phyloP scores from a whole-genome alignment of 768 basidiomycete genomes.

The Collybia mongolica region DNA sequence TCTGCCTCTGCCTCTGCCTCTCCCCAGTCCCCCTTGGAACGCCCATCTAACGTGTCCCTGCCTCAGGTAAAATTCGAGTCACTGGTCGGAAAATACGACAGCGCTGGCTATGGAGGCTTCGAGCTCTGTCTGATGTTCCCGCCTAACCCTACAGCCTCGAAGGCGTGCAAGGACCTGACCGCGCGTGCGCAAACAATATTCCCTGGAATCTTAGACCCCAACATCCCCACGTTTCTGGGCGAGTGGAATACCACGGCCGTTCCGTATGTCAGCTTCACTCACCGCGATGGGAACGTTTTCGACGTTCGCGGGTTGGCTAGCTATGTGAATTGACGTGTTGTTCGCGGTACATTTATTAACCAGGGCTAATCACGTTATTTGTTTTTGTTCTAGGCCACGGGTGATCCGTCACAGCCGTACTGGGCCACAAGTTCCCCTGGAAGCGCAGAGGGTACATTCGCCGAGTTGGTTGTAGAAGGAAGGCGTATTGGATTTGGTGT shows the following conservation, averaged over 20 bases:
- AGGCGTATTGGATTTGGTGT: background rate
- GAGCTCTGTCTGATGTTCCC: constrained; percentile 16
- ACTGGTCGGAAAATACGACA: constrained; percentile 18
- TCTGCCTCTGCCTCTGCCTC: background rate
- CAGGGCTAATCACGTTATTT: background rate
- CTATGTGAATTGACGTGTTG: constrained; percentile 9
- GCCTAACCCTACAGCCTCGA: constrained; percentile 3
- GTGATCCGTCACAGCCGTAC: constrained; percentile 11
- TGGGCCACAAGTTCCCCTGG: constrained; percentile 8
- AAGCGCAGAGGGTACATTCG: background rate
- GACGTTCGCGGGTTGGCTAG: constrained; percentile 15
- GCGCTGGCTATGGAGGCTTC: constrained; percentile 19
- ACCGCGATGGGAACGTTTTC: constrained; percentile 18
- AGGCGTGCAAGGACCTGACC: constrained; percentile 3
- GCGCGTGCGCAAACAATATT: constrained; percentile 8
- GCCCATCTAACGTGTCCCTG: constrained; percentile 10
- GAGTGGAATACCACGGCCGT: constrained; percentile 12
- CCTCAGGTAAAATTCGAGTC: constrained; percentile 11
- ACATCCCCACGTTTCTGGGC: constrained; percentile 9
- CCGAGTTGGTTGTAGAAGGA: background rate
- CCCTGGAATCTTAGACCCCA: constrained; percentile 4
- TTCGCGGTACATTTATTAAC: background rate
- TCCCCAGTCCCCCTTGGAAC: background rate
- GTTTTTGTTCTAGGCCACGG: constrained; percentile 9
- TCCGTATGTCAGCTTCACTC: constrained; percentile 16